These are phyloP conservation scores for Sinapis alba DNA, from an alignment of 441 rosid species.

Conservation along the genomic window DNA sequence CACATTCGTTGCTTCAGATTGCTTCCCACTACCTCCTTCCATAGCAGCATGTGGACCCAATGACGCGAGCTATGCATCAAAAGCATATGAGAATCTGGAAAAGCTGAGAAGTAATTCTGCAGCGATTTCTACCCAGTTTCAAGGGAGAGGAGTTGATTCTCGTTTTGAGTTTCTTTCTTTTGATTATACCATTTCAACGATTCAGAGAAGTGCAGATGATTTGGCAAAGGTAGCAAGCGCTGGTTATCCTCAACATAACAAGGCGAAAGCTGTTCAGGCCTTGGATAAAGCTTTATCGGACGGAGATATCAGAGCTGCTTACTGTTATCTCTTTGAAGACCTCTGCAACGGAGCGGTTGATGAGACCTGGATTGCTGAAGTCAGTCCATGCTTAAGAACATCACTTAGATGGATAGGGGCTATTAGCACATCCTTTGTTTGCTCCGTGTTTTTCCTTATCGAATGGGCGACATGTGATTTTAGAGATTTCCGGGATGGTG, in stretches of 20 bases:
- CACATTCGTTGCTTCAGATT: slow-evolving; percentile 94
- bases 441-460: slow-evolving; percentile 85
- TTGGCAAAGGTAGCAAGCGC: slow-evolving; percentile 78
- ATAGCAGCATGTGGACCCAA: slow-evolving; percentile 70
- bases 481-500: slow-evolving; percentile 80
- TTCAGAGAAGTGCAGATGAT: slow-evolving; percentile 79
- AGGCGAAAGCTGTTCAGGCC: slow-evolving; percentile 92
- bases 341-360: slow-evolving; percentile 77
- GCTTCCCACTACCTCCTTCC: slow-evolving; percentile 90
- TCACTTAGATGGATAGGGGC: slow-evolving; percentile 87
- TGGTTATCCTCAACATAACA: slow-evolving; percentile 67
- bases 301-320: slow-evolving; percentile 82
- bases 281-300: slow-evolving; percentile 80
- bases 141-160: slow-evolving; percentile 71
- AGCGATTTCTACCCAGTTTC: slow-evolving; percentile 56
- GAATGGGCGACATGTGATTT: slow-evolving; percentile 99
- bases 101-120: slow-evolving; percentile 60
- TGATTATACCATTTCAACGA: slow-evolving; percentile 67
- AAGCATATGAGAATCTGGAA: slow-evolving; percentile 70
- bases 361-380: slow-evolving; percentile 87
- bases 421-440: slow-evolving; percentile 67
- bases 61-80: slow-evolving; percentile 74
- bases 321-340: slow-evolving; percentile 75
- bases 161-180: slow-evolving; percentile 78
- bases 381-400: slow-evolving; percentile 83